These are phyloP conservation scores for Karstenula rhodostoma DNA, from an alignment of 2,329 filamentous ascomycete species.

Conservation along the genomic window DNA sequence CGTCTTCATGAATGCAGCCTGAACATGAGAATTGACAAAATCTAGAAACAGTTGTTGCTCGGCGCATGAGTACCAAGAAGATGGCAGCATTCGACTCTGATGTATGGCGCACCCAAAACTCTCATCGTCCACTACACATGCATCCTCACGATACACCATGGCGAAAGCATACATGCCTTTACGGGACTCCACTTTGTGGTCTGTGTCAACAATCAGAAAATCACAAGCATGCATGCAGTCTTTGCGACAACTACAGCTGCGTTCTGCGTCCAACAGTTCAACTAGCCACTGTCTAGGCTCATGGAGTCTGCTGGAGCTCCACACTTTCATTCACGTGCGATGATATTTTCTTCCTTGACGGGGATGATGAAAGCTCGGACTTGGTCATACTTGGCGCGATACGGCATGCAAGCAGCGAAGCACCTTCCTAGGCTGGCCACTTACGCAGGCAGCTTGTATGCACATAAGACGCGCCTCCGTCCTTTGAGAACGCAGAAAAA, in stretches of 20 bases:
- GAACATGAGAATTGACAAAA: too few species aligned
- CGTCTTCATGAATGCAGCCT: not conserved
- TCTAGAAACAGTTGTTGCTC: too few species aligned
- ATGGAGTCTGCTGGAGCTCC: not conserved
- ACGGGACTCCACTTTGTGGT: too few species aligned
- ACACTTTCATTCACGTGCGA: not conserved
- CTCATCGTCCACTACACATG: too few species aligned
- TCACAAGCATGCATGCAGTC: too few species aligned
- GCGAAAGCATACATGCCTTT: too few species aligned
- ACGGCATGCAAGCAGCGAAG: slow-evolving; percentile 8
- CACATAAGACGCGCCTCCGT: slow-evolving; percentile 14
- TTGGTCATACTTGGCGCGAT: slow-evolving; percentile 1
- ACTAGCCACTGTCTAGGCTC: not conserved
- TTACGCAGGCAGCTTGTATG: slow-evolving; percentile 6
- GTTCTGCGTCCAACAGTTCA: not conserved
- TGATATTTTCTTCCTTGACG: not conserved
- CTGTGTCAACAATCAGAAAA: too few species aligned
- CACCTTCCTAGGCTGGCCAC: slow-evolving; percentile 12
- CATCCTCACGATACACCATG: too few species aligned
- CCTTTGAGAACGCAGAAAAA: slow-evolving; percentile 8
- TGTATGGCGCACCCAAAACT: too few species aligned
- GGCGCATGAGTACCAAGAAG: too few species aligned
- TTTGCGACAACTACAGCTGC: too few species aligned
- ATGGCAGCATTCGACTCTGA: too few species aligned
- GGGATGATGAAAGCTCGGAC: not conserved